Evolutionary conservation across 2,329 filamentous ascomycete species (phyloP).

Genomic region (Ophiostoma piceae): DNA sequence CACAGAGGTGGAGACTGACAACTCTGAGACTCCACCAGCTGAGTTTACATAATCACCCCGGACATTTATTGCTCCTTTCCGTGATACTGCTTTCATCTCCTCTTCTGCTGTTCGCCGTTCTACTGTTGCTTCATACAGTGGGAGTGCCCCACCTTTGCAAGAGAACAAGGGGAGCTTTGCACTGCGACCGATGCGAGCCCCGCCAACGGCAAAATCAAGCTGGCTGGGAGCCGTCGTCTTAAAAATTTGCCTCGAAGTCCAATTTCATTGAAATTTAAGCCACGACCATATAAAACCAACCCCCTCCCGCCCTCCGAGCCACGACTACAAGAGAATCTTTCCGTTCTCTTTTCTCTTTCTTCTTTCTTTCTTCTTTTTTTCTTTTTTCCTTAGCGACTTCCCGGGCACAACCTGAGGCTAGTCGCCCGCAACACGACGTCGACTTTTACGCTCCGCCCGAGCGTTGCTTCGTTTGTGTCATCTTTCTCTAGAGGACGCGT

Average conservation of each 20-base stretch:
- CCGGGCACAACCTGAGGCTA: conserved; percentile 22
- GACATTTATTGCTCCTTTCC: not conserved
- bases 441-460: conserved; percentile 35
- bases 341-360: conserved; percentile 16
- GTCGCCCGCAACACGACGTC: conserved; percentile 36
- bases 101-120: not conserved
- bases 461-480: conserved; percentile 17
- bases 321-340: conserved; percentile 7
- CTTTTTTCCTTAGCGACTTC: conserved; percentile 25
- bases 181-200: not conserved
- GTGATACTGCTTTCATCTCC: not conserved
- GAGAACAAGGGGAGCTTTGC: conserved; percentile 1
- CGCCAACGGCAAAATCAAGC: conserved; percentile 10
- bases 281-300: conserved; percentile 16
- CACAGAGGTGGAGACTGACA: not conserved
- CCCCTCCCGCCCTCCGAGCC: not conserved
- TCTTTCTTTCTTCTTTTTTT: conserved; percentile 20
- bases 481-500: conserved; percentile 5
- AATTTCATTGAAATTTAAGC: not conserved
- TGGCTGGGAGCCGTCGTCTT: not conserved
- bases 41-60: not conserved
- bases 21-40: not conserved
- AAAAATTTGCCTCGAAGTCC: conserved; percentile 4
- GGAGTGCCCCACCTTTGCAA: not conserved
- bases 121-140: not conserved